These are phyloP conservation scores for Aspergillus tamarii DNA, from an alignment of 2,329 filamentous ascomycete genomes.

Conservation along the genomic window DNA sequence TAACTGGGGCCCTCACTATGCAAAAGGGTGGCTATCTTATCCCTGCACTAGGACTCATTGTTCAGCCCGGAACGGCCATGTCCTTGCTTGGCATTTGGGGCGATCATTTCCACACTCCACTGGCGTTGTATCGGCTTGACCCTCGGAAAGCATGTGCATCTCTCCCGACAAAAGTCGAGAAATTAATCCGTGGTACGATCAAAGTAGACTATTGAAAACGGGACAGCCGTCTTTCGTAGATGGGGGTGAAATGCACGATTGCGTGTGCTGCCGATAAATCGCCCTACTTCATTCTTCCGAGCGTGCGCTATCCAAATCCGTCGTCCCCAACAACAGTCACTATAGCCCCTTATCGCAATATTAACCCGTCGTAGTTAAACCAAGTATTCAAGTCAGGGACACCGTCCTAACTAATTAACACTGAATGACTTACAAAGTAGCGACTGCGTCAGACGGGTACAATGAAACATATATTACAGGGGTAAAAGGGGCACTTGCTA, in stretches of 20 bases:
- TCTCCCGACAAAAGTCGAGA: not conserved
- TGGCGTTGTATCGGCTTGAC: constrained; percentile 7
- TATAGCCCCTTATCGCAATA: not conserved
- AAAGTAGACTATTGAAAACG: not conserved
- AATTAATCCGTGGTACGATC: constrained; percentile 2
- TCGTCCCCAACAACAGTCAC: not conserved
- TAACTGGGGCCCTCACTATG: not conserved
- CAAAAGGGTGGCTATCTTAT: constrained; percentile 7
- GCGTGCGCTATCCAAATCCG: not conserved
- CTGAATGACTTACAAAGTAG: not conserved
- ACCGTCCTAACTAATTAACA: not conserved
- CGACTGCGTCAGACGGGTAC: not conserved
- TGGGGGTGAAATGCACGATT: not conserved
- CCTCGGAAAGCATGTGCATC: constrained; percentile 10
- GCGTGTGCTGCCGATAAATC: not conserved
- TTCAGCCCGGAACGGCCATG: not conserved
- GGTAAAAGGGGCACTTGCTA: constrained; percentile 18
- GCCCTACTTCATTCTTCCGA: not conserved
- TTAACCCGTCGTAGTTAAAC: constrained; percentile 2
- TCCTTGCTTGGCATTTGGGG: constrained; percentile 4
- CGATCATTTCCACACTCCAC: constrained; percentile 6
- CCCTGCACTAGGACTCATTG: constrained; percentile 4
- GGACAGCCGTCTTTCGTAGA: not conserved
- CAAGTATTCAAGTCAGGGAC: not conserved
- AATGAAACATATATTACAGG: constrained; percentile 2